phyloP scores from a whole-genome alignment of 164 flowering plant genomes.

The Dillenia suffruticosa region DNA sequence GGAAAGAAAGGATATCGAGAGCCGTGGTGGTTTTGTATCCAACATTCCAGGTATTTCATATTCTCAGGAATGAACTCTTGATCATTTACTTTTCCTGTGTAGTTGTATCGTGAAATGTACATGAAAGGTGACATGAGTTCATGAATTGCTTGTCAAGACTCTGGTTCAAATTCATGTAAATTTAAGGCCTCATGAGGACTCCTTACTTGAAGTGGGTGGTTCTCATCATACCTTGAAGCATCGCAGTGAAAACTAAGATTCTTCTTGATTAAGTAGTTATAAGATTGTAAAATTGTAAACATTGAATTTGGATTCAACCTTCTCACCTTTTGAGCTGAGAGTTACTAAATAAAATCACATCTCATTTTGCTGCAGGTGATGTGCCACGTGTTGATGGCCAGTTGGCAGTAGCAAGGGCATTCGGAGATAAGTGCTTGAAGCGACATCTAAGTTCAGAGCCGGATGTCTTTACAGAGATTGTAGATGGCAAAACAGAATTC shows the following conservation, averaged over 20 bases:
- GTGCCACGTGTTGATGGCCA: conserved; percentile 94
- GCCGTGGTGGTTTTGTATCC: conserved; percentile 67
- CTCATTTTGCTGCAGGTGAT: conserved; percentile 42
- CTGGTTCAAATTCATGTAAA: no score
- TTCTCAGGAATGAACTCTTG: neutral
- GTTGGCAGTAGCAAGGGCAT: conserved; percentile 85
- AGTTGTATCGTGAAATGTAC: no score
- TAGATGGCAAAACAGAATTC: conserved; percentile 40
- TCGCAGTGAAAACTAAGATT: no score
- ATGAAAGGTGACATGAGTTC: no score
- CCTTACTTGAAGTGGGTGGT: no score
- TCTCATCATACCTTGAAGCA: no score
- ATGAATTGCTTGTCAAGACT: no score
- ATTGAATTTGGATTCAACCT: neutral
- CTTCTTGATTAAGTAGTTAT: no score
- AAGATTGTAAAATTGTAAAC: no score
- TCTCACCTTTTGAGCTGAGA: no score
- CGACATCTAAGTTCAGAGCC: conserved; percentile 68
- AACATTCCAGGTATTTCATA: conserved; percentile 51
- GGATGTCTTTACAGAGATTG: conserved; percentile 26
- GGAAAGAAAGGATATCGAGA: conserved; percentile 45
- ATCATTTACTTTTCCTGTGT: no score
- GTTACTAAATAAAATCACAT: neutral
- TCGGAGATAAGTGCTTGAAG: conserved; percentile 86
- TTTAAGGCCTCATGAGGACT: no score